Percentiles rank a stretch among this genome's conserved stretches.
These are phyloP conservation scores for Mortierella hygrophila DNA, from an alignment of 192 early-diverging fungal genomes.

Conservation along the genomic window DNA sequence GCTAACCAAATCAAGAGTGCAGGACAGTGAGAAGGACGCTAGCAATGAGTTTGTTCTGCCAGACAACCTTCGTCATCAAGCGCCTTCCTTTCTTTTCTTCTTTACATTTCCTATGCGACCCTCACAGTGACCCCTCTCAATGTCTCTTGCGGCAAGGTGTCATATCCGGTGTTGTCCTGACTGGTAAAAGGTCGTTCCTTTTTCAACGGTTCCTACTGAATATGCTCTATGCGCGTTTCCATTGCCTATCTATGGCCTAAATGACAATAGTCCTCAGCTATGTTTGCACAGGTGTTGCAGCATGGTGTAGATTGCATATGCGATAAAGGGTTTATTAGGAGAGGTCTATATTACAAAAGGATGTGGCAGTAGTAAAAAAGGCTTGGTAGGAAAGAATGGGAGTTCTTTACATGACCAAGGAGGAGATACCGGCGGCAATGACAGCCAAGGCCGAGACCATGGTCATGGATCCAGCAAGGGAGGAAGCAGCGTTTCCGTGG, in stretches of 20 bases:
- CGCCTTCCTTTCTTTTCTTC: neutral
- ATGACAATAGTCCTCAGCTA: neutral
- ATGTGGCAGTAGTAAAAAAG: neutral
- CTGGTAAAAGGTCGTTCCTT: neutral
- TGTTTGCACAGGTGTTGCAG: neutral
- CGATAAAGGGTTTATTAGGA: neutral
- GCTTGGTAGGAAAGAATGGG: neutral
- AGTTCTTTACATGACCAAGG: conserved; percentile 19
- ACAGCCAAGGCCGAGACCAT: conserved; percentile 22
- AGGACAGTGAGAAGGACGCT: neutral
- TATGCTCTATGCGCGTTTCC: neutral
- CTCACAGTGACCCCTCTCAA: neutral
- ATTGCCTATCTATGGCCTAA: neutral
- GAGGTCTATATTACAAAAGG: neutral
- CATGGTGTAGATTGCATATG: neutral
- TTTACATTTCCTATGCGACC: neutral
- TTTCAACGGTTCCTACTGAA: neutral
- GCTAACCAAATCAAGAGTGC: neutral
- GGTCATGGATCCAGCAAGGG: conserved; percentile 17
- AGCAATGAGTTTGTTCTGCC: neutral
- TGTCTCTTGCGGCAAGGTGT: neutral
- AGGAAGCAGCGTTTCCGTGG: conserved; percentile 25
- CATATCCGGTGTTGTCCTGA: neutral
- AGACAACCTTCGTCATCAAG: neutral
- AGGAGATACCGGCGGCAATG: conserved; percentile 5